phyloP scores from a whole-genome alignment of 805 yeast species.

The Debaryomyces prosopidis region DNA sequence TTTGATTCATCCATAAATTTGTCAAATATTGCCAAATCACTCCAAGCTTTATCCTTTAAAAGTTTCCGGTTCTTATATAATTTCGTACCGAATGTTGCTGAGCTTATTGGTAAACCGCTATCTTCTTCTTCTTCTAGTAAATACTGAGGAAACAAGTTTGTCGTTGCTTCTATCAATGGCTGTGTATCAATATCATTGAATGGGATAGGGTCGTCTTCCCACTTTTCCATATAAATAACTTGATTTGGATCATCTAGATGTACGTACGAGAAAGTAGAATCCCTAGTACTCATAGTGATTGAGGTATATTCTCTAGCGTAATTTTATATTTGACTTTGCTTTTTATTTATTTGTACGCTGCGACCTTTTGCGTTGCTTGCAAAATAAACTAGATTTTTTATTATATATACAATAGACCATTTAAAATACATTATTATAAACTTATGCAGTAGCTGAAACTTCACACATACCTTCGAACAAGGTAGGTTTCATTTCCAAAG shows the following conservation, averaged over 20 bases:
- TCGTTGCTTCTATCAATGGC: constrained; percentile 35
- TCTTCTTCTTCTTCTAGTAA: constrained; percentile 42
- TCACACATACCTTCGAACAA: constrained; percentile 48
- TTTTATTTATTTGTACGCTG: constrained; percentile 1
- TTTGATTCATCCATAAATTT: constrained; percentile 25
- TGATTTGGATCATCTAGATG: constrained; percentile 41
- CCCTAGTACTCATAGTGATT: constrained; percentile 7
- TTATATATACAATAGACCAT: constrained; percentile 9
- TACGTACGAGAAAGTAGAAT: constrained; percentile 26
- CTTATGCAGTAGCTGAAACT: constrained; percentile 10
- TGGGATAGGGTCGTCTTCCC: constrained; percentile 42
- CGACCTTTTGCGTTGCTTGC: not conserved
- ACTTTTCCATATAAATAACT: constrained; percentile 41
- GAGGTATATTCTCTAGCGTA: not conserved
- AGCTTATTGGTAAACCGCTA: constrained; percentile 36
- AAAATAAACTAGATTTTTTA: constrained; percentile 1
- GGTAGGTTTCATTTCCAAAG: constrained; percentile 43
- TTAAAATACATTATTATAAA: constrained; percentile 1
- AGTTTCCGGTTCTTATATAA: constrained; percentile 32
- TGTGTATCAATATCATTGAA: constrained; percentile 44
- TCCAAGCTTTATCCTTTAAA: constrained; percentile 35
- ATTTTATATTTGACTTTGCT: not conserved
- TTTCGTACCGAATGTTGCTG: constrained; percentile 40
- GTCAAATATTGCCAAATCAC: constrained; percentile 29
- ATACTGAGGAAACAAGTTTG: constrained; percentile 35